A percentile compares a stretch with the other conserved stretches of the same genome.
Conservation (phyloP, 169 alveolate genomes). For the Blepharisma undulans region DNA sequence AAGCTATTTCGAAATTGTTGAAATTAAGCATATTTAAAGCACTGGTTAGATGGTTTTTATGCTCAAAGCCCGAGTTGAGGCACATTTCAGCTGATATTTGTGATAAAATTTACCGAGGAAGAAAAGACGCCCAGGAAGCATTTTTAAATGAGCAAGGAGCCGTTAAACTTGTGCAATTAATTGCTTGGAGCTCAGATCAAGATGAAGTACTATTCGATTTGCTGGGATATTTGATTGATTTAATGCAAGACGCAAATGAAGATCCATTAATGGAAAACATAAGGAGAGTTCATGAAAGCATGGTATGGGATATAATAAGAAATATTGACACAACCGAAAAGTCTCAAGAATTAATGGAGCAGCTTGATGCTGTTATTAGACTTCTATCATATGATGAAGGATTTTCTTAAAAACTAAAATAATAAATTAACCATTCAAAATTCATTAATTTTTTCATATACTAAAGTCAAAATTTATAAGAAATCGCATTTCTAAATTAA, state of each 20-base stretch:
- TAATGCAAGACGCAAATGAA: slow-evolving; percentile 9
- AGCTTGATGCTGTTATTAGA: background rate
- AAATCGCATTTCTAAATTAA: no score
- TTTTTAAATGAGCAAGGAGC: slow-evolving; percentile 10
- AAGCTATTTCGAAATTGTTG: background rate
- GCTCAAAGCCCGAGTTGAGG: slow-evolving; percentile 5
- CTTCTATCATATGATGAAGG: background rate
- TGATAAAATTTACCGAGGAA: slow-evolving; percentile 2
- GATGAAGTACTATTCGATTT: background rate
- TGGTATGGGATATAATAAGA: slow-evolving; percentile 24
- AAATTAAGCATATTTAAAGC: background rate
- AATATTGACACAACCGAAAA: slow-evolving; percentile 5
- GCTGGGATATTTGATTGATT: slow-evolving; percentile 1
- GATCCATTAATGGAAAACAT: background rate
- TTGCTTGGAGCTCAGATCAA: slow-evolving; percentile 26
- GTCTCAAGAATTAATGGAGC: background rate
- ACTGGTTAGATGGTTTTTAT: slow-evolving; percentile 3
- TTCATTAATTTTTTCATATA: no score
- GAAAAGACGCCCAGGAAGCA: background rate
- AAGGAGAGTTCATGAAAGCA: background rate
- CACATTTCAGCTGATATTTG: slow-evolving; percentile 11
- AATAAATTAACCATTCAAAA: no score
- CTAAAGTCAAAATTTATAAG: no score
- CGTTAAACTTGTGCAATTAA: background rate
- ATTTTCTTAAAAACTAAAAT: background rate